Percentiles rank a stretch among this genome's conserved stretches.
Evolutionary conservation across 495 filamentous ascomycete genomes (phyloP).

Genomic region (Echria macrotheca): DNA sequence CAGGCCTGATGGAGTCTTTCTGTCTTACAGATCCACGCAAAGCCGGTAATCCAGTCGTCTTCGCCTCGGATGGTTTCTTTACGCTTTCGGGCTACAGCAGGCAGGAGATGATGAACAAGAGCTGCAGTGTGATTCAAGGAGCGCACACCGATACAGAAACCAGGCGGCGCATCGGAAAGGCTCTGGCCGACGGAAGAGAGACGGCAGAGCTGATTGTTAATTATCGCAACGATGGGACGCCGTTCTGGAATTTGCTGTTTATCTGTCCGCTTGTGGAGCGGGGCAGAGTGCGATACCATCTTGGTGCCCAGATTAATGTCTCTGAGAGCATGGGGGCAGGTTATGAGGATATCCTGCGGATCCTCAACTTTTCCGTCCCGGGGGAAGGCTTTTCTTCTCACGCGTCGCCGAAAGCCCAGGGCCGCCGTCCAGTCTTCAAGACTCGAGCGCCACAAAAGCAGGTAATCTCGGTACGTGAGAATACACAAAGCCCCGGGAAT

Average conservation of each 20-base stretch:
- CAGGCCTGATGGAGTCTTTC: conserved; percentile 34
- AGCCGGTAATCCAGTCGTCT: conserved; percentile 46
- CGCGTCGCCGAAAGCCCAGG: neutral
- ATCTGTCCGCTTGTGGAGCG: conserved; percentile 43
- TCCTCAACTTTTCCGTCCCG: conserved; percentile 31
- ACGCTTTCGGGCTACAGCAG: conserved; percentile 43
- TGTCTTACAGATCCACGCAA: conserved; percentile 27
- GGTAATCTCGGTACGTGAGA: neutral
- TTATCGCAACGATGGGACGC: conserved; percentile 46
- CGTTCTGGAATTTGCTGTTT: conserved; percentile 54
- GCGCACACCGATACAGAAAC: conserved; percentile 38
- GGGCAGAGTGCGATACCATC: conserved; percentile 41
- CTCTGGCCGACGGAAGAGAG: conserved; percentile 39
- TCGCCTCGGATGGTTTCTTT: conserved; percentile 48
- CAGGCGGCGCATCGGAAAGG: conserved; percentile 34
- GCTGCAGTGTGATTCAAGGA: conserved; percentile 49
- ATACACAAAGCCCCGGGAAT: neutral
- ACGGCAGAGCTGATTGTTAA: conserved; percentile 49
- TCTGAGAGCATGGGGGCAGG: conserved; percentile 44
- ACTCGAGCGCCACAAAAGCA: neutral
- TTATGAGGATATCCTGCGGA: conserved; percentile 43
- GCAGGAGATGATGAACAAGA: conserved; percentile 42
- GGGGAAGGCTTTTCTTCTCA: conserved; percentile 1
- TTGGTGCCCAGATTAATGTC: conserved; percentile 54
- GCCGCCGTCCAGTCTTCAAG: conserved; percentile 5